Conservation (phyloP, 495 filamentous ascomycete genomes). For the Hypoxylon rickii region DNA sequence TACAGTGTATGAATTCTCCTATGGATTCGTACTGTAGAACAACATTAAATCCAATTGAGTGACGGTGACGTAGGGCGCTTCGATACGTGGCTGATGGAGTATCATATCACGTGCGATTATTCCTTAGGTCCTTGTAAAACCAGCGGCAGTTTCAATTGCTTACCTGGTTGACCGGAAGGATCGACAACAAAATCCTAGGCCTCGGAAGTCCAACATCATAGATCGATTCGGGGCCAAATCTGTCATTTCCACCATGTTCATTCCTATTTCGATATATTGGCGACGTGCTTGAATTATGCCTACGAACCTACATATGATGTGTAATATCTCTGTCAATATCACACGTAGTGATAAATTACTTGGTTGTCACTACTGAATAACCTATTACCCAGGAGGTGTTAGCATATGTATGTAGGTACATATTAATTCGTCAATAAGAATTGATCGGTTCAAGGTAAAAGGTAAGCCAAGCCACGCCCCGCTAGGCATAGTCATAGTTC, state of each 20-base stretch:
- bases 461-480: neutral
- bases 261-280: neutral
- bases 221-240: neutral
- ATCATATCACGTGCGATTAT: neutral
- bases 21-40: too few relatives aligned
- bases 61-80: too few relatives aligned
- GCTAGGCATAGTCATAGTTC: constrained; percentile 2
- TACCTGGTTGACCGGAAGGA: neutral
- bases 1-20: too few relatives aligned
- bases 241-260: neutral
- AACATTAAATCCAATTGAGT: too few relatives aligned
- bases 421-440: too few relatives aligned
- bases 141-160: too few relatives aligned
- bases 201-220: neutral
- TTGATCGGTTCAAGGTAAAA: too few relatives aligned
- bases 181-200: neutral
- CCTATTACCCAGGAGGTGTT: too few relatives aligned
- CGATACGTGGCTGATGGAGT: neutral
- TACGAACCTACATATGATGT: neutral
- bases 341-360: too few relatives aligned
- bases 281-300: constrained; percentile 1
- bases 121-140: neutral
- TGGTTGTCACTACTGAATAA: too few relatives aligned
- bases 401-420: neutral
- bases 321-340: too few relatives aligned